Base-by-base conservation (phyloP, 2,329 filamentous ascomycete species). In the Colletotrichum orbiculare region DNA sequence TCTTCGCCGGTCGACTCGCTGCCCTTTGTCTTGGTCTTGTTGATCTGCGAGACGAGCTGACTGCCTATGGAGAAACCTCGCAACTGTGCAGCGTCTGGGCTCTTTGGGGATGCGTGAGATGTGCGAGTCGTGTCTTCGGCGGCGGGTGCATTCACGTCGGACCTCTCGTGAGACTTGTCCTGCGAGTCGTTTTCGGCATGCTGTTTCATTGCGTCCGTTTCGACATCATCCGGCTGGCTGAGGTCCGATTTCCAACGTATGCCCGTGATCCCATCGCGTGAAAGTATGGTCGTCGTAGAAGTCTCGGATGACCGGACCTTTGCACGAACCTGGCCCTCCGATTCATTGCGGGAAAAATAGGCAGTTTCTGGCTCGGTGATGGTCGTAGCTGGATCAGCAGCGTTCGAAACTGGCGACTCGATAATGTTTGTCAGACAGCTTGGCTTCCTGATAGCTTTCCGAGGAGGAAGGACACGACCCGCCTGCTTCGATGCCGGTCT, bases 381-480 rank as follows among this genome's bases (percentile, higher is more conserved):
- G 1, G 76, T 79, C 1, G 73, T 78, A 5, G 74, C 73, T 48
- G 76, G 73, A 46, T 76, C 75, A 13, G 71, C 71, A 9, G 60
- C 49, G 7, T 67, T 69, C 6, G 69, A 68, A 15, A 68, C 66
- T 8, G 69, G 70, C 6, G 71, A 69, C 12, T 70, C 62, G 38
- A 77, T 76, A 1, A 69, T 61, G 10, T 70, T 71, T 12, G 35
- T 42, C 13, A 65, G 53, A 4, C 56, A 67, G 15, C 60, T 62
- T 4, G 65, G 67, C 39, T 54, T 53, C 4, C 47, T 47, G 33
- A 13, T 25, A 4, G 38, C 0, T 38, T 5, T 53, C 3, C 12
- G 39, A 9, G 4, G 10, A 10, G 8, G 8, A 4, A 6, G 9
- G 3, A 13, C 6, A 3, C 7, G 33, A 9, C 12, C 38, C 8